These are phyloP conservation scores for Amaranthus palmeri DNA, from an alignment of 148 eudicot genomes.

Conservation along the genomic window DNA sequence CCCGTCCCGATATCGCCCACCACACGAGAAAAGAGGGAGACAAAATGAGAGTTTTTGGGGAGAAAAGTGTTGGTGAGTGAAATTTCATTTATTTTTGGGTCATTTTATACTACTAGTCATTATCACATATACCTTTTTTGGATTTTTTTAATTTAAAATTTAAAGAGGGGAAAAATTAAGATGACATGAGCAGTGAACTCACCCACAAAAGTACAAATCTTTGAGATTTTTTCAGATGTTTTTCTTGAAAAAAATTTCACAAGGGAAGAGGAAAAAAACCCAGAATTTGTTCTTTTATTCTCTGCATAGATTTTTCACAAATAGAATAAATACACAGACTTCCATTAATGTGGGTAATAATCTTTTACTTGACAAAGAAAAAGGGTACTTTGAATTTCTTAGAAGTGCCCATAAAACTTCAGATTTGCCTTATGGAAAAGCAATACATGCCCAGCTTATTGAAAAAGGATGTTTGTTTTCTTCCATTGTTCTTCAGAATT, in stretches of 20 bases:
- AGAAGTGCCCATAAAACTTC: conserved; percentile 29
- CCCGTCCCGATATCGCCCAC: neutral
- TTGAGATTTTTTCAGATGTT: conserved; percentile 10
- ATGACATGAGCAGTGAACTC: too few species aligned
- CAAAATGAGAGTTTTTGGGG: too few species aligned
- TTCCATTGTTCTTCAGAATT: conserved; percentile 45
- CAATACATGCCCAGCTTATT: conserved; percentile 47
- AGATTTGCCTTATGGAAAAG: conserved; percentile 35
- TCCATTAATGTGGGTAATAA: conserved; percentile 8
- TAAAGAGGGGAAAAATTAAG: too few species aligned
- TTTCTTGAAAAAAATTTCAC: neutral
- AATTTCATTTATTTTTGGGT: too few species aligned
- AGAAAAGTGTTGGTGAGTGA: too few species aligned
- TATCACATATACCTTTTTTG: too few species aligned
- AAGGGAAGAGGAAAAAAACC: conserved; percentile 13
- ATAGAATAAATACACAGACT: neutral
- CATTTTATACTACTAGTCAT: too few species aligned
- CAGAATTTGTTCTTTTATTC: neutral
- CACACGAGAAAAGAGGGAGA: neutral
- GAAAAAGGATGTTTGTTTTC: conserved; percentile 26
- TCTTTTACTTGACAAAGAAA: conserved; percentile 1
- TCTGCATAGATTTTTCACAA: conserved; percentile 1
- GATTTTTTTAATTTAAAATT: too few species aligned
- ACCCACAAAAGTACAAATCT: too few species aligned
- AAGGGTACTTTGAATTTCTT: conserved; percentile 19